Evolutionary conservation across 352 stramenopile species (phyloP).

Genomic region (Phytopythium cucurbitacearum): DNA sequence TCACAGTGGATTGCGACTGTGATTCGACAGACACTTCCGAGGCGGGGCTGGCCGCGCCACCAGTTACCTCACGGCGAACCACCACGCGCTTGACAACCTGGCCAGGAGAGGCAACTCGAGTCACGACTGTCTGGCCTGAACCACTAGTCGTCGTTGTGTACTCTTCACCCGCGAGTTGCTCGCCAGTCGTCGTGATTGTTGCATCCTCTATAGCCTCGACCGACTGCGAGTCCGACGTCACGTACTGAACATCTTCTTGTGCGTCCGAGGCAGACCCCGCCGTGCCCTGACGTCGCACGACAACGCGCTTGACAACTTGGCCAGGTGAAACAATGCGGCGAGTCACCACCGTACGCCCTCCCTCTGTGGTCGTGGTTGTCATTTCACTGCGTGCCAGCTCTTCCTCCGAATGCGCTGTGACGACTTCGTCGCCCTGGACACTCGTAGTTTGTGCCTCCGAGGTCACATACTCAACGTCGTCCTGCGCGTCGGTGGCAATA

Average conservation of each 20-base stretch:
- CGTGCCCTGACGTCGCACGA: constrained; percentile 11
- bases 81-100: constrained; percentile 6
- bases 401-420: neutral
- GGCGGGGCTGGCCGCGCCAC: constrained; percentile 1
- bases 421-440: constrained; percentile 11
- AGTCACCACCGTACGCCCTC: neutral
- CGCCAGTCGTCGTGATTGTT: neutral
- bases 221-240: constrained; percentile 17
- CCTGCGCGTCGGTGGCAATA: constrained; percentile 2
- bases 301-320: constrained; percentile 6
- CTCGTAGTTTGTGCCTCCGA: constrained; percentile 15
- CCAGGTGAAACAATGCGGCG: constrained; percentile 11
- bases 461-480: constrained; percentile 22
- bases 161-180: too few relatives aligned
- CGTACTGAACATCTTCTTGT: constrained; percentile 15
- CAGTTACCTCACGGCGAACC: constrained; percentile 11
- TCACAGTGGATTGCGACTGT: too few relatives aligned
- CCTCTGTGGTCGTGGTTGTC: neutral
- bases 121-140: neutral
- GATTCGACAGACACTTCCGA: too few relatives aligned
- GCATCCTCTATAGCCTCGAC: constrained; percentile 13
- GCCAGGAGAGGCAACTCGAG: constrained; percentile 8
- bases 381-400: too few relatives aligned
- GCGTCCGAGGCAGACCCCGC: constrained; percentile 7
- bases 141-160: neutral